Evolutionary conservation across 306 rosid species (phyloP).

Genomic region (Begonia loranthoides): DNA sequence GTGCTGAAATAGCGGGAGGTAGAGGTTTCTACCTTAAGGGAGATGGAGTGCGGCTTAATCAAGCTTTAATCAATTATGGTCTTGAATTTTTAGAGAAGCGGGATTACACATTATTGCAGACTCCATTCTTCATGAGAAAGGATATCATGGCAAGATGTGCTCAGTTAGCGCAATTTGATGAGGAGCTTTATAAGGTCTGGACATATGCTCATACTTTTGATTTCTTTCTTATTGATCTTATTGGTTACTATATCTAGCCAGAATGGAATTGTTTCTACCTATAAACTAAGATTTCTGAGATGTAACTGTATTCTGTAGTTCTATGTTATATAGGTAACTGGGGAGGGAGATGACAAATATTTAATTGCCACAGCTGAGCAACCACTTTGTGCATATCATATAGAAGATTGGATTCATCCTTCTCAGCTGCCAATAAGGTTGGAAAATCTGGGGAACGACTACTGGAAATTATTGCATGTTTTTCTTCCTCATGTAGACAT

Average conservation of each 20-base stretch:
- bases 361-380: slow-evolving; percentile 96
- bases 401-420: slow-evolving; percentile 96
- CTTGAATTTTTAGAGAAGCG: slow-evolving; percentile 75
- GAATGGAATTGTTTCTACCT: too few species aligned
- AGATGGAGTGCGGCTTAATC: slow-evolving; percentile 87
- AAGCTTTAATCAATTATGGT: slow-evolving; percentile 91
- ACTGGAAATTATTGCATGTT: neutral
- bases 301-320: too few species aligned
- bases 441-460: neutral
- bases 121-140: slow-evolving; percentile 95
- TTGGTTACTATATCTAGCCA: too few species aligned
- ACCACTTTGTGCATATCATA: slow-evolving; percentile 83
- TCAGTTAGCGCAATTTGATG: slow-evolving; percentile 90
- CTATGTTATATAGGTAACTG: slow-evolving; percentile 14
- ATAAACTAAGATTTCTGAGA: too few species aligned
- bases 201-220: too few species aligned
- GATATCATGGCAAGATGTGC: slow-evolving; percentile 95
- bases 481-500: neutral
- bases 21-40: slow-evolving; percentile 94
- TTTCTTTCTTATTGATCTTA: too few species aligned
- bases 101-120: slow-evolving; percentile 54
- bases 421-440: slow-evolving; percentile 76
- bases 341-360: slow-evolving; percentile 97
- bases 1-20: slow-evolving; percentile 86
- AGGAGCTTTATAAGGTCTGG: slow-evolving; percentile 84